Base-by-base conservation (phyloP, 805 yeast genomes). In the Kluyveromyces wickerhamii region DNA sequence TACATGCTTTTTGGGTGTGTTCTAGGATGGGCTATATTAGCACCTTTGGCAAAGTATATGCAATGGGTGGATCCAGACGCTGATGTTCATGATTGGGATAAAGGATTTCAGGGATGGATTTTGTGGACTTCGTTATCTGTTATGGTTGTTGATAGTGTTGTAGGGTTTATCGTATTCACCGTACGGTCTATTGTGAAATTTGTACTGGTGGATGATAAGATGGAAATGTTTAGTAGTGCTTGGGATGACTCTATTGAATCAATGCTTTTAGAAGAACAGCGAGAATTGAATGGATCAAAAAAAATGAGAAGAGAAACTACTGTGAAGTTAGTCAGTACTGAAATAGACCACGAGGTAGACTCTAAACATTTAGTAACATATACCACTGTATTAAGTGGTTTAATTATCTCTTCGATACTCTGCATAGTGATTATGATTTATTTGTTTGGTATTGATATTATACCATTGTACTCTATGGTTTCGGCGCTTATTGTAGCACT, bases 71-170 rank as follows among this genome's bases (percentile, higher is more conserved):
- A 87, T 0, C 95, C 95, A 0, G 79, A 77, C 3, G 74, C 85
- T 2, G 92, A 82, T 52, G 54, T 51, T 17, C 48, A 54, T 28
- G 95, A 87, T 59, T 92, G 96, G 96, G 79, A 83, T 48, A 69
- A 73, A 17, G 97, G 97, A 3, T 83, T 88, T 1, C 96, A 89
- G 52, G 98, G 97, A 5, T 89, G 98, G 98, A 85, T 92, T 36
- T 66, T 89, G 54, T 89, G 98, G 98, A 67, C 87, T 36, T 78
- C 94, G 54, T 68, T 89, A 45, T 79, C 96, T 16, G 86, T 88
- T 32, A 89, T 89, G 98, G 85, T 89, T 13, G 78, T 85, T 32
- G 98, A 89, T 53, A 82, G 95, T 7, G 65, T 85, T 4, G 84
- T 88, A 4, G 80, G 94, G 2, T 82, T 89, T 47, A 41, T 73